Evolutionary conservation across 352 stramenopile species (phyloP), one percentile per base, ranked within the genome.

Genomic region (Phytophthora litchii): DNA sequence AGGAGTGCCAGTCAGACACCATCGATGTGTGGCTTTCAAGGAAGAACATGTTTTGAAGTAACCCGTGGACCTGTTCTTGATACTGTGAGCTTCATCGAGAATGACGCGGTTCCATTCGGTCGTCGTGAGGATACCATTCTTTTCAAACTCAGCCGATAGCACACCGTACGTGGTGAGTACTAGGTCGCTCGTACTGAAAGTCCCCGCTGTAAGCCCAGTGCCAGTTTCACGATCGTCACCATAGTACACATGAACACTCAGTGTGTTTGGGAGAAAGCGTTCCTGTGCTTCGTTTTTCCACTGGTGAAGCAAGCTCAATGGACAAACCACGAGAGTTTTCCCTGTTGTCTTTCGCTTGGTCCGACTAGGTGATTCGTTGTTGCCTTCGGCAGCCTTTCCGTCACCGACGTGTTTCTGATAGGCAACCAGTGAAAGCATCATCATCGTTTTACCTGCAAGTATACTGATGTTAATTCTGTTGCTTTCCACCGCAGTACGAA

Each of bases 1-100:
- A 2, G 91, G 91, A 17, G 91, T 97, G 19, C 91, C 91, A 5
- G 88, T 97, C n/a, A 97, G 63, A 60, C 88, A 96, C 91, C 91
- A 97, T 10, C 87, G 85, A 29, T 94, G 80, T 9, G 64, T 75
- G 2, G 84, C 80, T 29, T 55, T 54, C 3, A 96, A 47, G 1
- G 67, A 43, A 12, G 72, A 71, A 34, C 85, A 92, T 12, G 79
- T 71, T 16, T 78, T 80, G 45, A 90, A 91, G 59, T 92, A 91
- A 29, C 50, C 70, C n/a, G 83, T 93, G 31, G 66, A 38, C 21
- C 84, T 80, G 51, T 92, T 97, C 74, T 97, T 96, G 68, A 97
- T 97, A 32, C 78, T 92, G 65, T 97, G 91, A 4, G 87, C 88
- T 67, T 97, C 91, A 60, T 97, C 91, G 11, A 97, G 73, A 53